Evolutionary conservation across 805 yeast genomes (phyloP).

Genomic region (Candida ipomoeae): DNA sequence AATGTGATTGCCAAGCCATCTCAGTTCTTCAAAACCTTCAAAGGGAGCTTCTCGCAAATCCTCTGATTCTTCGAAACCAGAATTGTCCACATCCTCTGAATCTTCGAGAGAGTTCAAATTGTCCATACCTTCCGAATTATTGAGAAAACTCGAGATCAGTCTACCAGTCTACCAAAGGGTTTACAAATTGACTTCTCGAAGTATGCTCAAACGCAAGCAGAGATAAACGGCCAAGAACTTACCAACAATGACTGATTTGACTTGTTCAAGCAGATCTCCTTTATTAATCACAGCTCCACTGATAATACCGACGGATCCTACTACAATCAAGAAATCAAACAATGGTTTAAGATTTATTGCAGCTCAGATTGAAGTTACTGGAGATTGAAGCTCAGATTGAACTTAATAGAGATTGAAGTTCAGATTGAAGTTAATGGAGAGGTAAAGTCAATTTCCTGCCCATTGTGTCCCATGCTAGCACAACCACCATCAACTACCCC

Average conservation of each 20-base stretch:
- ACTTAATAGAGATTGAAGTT: conserved; percentile 24
- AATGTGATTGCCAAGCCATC: no score
- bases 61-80: no score
- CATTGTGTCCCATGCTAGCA: no score
- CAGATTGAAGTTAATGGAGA: conserved; percentile 41
- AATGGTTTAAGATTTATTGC: conserved; percentile 39
- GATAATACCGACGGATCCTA: conserved; percentile 15
- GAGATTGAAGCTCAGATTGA: not conserved
- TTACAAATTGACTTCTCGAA: conserved; percentile 73
- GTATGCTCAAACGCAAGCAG: conserved; percentile 67
- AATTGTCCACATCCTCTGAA: no score
- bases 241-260: conserved; percentile 58
- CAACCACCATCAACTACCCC: no score
- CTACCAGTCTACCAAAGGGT: conserved; percentile 57
- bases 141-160: no score
- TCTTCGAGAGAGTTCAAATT: no score
- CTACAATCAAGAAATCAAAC: conserved; percentile 37
- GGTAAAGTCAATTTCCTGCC: conserved; percentile 24
- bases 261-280: conserved; percentile 59
- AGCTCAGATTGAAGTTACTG: conserved; percentile 47
- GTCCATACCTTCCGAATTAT: no score
- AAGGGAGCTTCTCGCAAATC: no score
- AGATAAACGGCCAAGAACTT: conserved; percentile 67
- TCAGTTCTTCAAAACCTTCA: no score
- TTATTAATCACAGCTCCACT: conserved; percentile 33